Evolutionary conservation across 2,329 filamentous ascomycete species (phyloP).

Genomic region (Aspergillus sp.): DNA sequence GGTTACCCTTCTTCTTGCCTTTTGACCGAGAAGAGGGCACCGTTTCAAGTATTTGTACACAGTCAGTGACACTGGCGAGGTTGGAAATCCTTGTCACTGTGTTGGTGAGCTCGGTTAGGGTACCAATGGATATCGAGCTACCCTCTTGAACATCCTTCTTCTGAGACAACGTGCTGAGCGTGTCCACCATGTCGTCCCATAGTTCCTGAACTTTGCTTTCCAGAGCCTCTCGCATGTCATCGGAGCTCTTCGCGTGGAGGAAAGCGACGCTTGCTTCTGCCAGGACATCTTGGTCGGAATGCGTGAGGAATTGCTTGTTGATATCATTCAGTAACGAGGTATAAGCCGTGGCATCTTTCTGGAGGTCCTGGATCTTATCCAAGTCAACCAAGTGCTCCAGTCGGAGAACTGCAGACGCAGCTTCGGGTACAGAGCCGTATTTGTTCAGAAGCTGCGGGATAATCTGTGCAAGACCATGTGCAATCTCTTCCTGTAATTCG

Average conservation of each 20-base stretch:
- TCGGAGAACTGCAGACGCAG: slow-evolving; percentile 78
- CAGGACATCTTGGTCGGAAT: slow-evolving; percentile 80
- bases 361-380: slow-evolving; percentile 80
- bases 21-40: slow-evolving; percentile 27
- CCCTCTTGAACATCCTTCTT: slow-evolving; percentile 67
- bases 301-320: slow-evolving; percentile 88
- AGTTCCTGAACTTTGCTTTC: slow-evolving; percentile 74
- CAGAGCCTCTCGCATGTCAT: slow-evolving; percentile 81
- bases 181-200: slow-evolving; percentile 78
- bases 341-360: slow-evolving; percentile 79
- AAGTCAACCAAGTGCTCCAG: slow-evolving; percentile 83
- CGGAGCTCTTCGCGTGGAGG: slow-evolving; percentile 77
- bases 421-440: slow-evolving; percentile 83
- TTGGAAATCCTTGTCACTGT: slow-evolving; percentile 75
- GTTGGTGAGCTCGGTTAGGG: slow-evolving; percentile 67
- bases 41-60: slow-evolving; percentile 68
- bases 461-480: slow-evolving; percentile 68
- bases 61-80: slow-evolving; percentile 74
- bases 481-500: slow-evolving; percentile 73
- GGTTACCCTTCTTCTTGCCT: slow-evolving; percentile 33
- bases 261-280: slow-evolving; percentile 78
- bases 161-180: slow-evolving; percentile 66
- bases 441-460: slow-evolving; percentile 88
- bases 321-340: slow-evolving; percentile 82
- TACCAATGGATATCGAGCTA: slow-evolving; percentile 61